Evolutionary conservation across 768 basidiomycete species (phyloP).

Genomic region (Obba rivulosa): DNA sequence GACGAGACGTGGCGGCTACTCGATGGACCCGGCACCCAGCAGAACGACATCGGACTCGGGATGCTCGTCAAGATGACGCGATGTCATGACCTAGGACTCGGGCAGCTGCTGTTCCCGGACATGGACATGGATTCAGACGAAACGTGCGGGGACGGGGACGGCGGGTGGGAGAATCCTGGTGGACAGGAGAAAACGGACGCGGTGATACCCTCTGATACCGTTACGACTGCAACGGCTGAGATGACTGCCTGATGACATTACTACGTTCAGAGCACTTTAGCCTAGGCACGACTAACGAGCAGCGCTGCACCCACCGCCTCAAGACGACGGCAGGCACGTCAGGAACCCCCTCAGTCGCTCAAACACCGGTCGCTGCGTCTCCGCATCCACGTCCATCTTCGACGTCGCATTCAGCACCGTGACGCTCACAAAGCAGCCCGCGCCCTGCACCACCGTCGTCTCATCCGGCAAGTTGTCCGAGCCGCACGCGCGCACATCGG

Average conservation of each 20-base stretch:
- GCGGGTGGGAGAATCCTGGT: slow-evolving; percentile 1
- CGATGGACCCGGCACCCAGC: slow-evolving; percentile 31
- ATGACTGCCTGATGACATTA: too few relatives aligned
- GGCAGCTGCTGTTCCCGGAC: slow-evolving; percentile 43
- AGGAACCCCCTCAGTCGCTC: slow-evolving; percentile 28
- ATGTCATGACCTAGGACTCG: slow-evolving; percentile 66
- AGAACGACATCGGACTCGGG: slow-evolving; percentile 40
- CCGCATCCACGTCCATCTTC: slow-evolving; percentile 39
- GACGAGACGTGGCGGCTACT: slow-evolving; percentile 60
- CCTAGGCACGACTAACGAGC: too few relatives aligned
- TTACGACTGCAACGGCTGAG: too few relatives aligned
- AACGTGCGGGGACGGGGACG: background rate
- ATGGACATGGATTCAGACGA: slow-evolving; percentile 14
- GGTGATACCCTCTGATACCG: too few relatives aligned
- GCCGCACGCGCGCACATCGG: slow-evolving; percentile 43
- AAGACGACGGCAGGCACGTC: too few relatives aligned
- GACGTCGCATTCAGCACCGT: slow-evolving; percentile 30
- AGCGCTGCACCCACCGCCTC: too few relatives aligned
- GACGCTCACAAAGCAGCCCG: slow-evolving; percentile 42
- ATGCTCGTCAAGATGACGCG: slow-evolving; percentile 76
- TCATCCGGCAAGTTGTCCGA: slow-evolving; percentile 38
- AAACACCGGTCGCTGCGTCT: slow-evolving; percentile 35
- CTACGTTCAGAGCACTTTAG: too few relatives aligned
- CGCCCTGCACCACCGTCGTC: slow-evolving; percentile 27
- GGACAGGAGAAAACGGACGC: background rate